Percentiles rank a stretch among this genome's conserved stretches.
Evolutionary conservation across 2,329 filamentous ascomycete genomes (phyloP).

Genomic region (Penicillium sp.): DNA sequence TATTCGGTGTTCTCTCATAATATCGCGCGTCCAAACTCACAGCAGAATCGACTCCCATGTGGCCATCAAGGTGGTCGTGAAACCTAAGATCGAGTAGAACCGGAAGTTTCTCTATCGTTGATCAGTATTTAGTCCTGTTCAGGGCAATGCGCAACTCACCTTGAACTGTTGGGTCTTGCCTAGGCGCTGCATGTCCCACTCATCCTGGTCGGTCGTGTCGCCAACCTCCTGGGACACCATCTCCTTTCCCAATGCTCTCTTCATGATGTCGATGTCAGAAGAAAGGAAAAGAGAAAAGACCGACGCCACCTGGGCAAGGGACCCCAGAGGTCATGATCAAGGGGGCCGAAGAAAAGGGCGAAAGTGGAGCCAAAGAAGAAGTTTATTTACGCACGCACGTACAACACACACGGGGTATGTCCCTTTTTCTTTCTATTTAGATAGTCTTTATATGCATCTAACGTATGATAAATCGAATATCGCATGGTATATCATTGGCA

Average conservation of each 20-base stretch:
- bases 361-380: background rate
- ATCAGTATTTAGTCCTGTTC: conserved; percentile 10
- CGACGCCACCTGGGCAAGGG: background rate
- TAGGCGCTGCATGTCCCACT: conserved; percentile 48
- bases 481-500: too few species aligned
- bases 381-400: background rate
- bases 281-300: background rate
- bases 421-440: too few species aligned
- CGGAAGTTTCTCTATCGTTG: conserved; percentile 38
- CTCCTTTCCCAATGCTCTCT: conserved; percentile 11
- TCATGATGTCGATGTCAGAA: background rate
- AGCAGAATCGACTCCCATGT: conserved; percentile 43
- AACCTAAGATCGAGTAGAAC: conserved; percentile 41
- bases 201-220: conserved; percentile 21
- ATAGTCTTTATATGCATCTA: too few species aligned
- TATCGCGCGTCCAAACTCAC: conserved; percentile 23
- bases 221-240: conserved; percentile 16
- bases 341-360: background rate
- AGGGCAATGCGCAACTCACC: conserved; percentile 18
- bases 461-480: too few species aligned
- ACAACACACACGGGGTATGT: too few species aligned
- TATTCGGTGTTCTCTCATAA: background rate
- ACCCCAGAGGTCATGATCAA: background rate
- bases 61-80: conserved; percentile 41
- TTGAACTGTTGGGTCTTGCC: conserved; percentile 52